Evolutionary conservation across 2,329 filamentous ascomycete species (phyloP).

Genomic region (Fusarium sp.): DNA sequence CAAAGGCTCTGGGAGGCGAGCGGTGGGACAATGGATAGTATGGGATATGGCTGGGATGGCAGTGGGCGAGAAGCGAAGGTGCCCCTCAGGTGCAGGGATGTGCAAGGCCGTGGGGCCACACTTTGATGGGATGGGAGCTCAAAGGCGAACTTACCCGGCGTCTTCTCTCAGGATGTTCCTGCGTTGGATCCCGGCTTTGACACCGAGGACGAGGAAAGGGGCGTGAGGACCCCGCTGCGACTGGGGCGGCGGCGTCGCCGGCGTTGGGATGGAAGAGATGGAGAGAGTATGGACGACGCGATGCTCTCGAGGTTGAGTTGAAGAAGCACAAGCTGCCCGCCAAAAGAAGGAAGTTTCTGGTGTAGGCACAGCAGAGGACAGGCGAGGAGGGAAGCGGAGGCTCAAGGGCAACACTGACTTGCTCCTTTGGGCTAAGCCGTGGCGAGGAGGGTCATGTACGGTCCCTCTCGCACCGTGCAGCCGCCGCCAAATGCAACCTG

Average conservation of each 20-base stretch:
- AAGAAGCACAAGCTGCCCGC: constrained; percentile 40
- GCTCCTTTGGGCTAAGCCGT: constrained; percentile 23
- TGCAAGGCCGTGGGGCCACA: constrained; percentile 47
- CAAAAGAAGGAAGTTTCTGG: constrained; percentile 39
- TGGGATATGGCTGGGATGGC: constrained; percentile 35
- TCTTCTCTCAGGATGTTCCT: constrained; percentile 12
- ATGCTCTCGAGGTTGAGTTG: constrained; percentile 28
- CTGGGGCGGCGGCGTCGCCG: neutral
- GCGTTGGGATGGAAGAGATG: neutral
- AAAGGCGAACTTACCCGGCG: constrained; percentile 33
- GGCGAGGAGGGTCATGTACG: constrained; percentile 29
- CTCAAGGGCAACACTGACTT: constrained; percentile 19
- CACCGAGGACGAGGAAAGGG: constrained; percentile 1
- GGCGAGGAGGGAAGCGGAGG: constrained; percentile 32
- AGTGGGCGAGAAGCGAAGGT: constrained; percentile 49
- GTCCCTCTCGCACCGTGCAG: constrained; percentile 18
- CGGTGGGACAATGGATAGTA: constrained; percentile 44
- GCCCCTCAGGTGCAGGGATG: constrained; percentile 50
- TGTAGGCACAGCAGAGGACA: constrained; percentile 23
- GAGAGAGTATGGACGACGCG: constrained; percentile 8
- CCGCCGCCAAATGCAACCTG: constrained; percentile 18
- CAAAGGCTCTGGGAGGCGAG: constrained; percentile 36
- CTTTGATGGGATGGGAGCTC: constrained; percentile 32
- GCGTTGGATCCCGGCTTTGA: neutral
- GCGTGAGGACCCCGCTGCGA: constrained; percentile 2